Conservation (phyloP, 2,329 filamentous ascomycete genomes). For the Microdochium bolleyi region DNA sequence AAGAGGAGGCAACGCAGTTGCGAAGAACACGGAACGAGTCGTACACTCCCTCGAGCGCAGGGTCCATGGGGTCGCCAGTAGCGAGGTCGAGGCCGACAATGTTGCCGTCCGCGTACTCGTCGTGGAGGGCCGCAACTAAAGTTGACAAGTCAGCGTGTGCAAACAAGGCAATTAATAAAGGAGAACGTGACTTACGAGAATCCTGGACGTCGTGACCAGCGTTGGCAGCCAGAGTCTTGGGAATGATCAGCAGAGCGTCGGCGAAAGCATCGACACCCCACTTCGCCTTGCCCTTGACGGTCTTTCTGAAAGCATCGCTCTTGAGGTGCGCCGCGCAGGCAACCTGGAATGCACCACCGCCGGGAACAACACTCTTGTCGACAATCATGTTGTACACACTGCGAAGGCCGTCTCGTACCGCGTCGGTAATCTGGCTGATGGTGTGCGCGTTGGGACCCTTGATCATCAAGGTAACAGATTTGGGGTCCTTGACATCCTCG, state of each 20-base stretch:
- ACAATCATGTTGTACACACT: slow-evolving; percentile 99
- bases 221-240: slow-evolving; percentile 94
- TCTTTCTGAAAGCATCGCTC: slow-evolving; percentile 78
- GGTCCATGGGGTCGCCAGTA: slow-evolving; percentile 91
- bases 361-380: slow-evolving; percentile 91
- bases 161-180: neutral
- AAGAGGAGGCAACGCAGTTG: slow-evolving; percentile 88
- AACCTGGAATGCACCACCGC: slow-evolving; percentile 92
- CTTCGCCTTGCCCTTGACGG: slow-evolving; percentile 96
- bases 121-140: slow-evolving; percentile 77
- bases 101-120: slow-evolving; percentile 78
- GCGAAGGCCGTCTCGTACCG: slow-evolving; percentile 86
- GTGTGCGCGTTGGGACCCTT: slow-evolving; percentile 97
- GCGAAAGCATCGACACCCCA: slow-evolving; percentile 93
- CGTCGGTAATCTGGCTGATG: slow-evolving; percentile 93
- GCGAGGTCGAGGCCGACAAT: slow-evolving; percentile 79
- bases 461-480: slow-evolving; percentile 95
- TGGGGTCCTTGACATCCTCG: slow-evolving; percentile 97
- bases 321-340: slow-evolving; percentile 82
- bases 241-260: slow-evolving; percentile 89
- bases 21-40: slow-evolving; percentile 93
- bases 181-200: slow-evolving; percentile 60
- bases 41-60: slow-evolving; percentile 83
- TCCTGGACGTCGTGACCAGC: slow-evolving; percentile 96
- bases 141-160: neutral